These are phyloP conservation scores for Rheum nobile DNA, from an alignment of 148 eudicot genomes.

Conservation along the genomic window DNA sequence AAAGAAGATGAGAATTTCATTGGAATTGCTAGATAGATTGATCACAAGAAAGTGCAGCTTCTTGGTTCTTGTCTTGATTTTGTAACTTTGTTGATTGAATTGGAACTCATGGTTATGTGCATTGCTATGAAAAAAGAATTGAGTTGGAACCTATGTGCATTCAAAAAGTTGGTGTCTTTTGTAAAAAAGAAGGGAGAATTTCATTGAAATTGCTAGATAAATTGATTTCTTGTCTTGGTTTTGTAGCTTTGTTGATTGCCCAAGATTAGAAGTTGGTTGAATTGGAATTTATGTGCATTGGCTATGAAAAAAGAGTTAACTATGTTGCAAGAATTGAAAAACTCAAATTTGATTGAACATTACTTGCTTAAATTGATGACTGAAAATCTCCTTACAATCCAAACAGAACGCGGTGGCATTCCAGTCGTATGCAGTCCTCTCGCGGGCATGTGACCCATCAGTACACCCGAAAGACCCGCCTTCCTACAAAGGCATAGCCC, in stretches of 20 bases:
- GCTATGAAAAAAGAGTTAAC: no score
- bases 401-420: slow-evolving; percentile 92
- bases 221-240: no score
- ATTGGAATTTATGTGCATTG: no score
- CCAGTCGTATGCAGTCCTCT: slow-evolving; percentile 67
- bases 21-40: neutral
- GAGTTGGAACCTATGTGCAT: neutral
- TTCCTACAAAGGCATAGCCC: slow-evolving; percentile 55
- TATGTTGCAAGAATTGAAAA: no score
- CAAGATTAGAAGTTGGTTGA: no score
- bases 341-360: neutral
- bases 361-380: neutral
- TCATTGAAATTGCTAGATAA: no score
- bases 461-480: slow-evolving; percentile 44
- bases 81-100: neutral
- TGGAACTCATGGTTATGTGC: no score
- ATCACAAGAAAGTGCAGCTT: neutral
- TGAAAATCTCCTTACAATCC: neutral
- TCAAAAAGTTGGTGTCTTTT: no score
- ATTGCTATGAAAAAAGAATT: no score
- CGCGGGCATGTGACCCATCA: slow-evolving; percentile 54
- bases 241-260: no score
- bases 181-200: no score
- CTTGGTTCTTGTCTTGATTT: neutral
- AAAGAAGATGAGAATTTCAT: neutral